Conservation (phyloP, 2,329 filamentous ascomycete species). For the Xylariaceae sp. region DNA sequence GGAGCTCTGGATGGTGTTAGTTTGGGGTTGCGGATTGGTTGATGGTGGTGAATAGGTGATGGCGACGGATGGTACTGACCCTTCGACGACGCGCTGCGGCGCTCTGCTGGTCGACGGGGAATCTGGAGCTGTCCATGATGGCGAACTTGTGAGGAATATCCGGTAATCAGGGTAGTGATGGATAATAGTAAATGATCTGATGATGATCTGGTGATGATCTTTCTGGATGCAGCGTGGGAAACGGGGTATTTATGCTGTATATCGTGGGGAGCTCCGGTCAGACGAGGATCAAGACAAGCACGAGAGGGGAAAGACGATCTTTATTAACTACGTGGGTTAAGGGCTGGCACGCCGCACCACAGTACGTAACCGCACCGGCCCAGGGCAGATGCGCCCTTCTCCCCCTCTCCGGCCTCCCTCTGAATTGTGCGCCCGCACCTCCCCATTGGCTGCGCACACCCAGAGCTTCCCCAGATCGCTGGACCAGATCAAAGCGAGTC, state of each 20-base stretch:
- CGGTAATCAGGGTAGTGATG: neutral
- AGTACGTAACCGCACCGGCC: neutral
- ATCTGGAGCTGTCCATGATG: slow-evolving; percentile 27
- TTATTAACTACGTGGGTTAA: slow-evolving; percentile 6
- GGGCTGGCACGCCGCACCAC: neutral
- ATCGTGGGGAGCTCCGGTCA: neutral
- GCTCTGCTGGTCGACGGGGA: slow-evolving; percentile 6
- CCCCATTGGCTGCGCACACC: neutral
- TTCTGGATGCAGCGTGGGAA: neutral
- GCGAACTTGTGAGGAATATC: neutral
- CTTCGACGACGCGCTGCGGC: slow-evolving; percentile 24
- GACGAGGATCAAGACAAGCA: neutral
- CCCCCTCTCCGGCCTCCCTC: neutral
- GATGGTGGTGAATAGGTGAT: neutral
- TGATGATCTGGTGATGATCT: neutral
- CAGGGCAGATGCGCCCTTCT: neutral
- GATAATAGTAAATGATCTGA: neutral
- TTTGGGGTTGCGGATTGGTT: neutral
- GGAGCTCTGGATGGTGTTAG: slow-evolving; percentile 37
- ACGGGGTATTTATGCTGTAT: neutral
- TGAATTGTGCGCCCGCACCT: neutral
- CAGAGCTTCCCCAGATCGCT: slow-evolving; percentile 6
- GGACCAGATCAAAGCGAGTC: neutral
- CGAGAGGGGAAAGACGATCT: slow-evolving; percentile 9
- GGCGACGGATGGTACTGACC: slow-evolving; percentile 19